Base-by-base conservation (phyloP, 2,329 filamentous ascomycete genomes). In the Paradendryphiella salina region DNA sequence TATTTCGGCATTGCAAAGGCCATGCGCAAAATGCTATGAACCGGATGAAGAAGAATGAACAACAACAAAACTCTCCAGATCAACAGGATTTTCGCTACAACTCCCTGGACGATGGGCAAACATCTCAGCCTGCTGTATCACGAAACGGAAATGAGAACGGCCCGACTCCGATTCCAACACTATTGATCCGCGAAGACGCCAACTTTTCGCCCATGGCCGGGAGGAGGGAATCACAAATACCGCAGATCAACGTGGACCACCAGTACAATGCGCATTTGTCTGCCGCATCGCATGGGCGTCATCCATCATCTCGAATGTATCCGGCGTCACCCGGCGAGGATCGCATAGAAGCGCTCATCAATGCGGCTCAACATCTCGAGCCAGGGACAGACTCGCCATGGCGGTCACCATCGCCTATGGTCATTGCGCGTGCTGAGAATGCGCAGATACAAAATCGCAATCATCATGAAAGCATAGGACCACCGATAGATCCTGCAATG, bases 1-100 rank as follows among this genome's bases (percentile, higher is more conserved):
- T 80, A 37, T 80, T 78, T 50, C 76, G 78, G 32, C 78, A 80
- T 64, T 78, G 77, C 60, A 80, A 79, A 71, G 76, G 78, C 44
- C 78, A 80, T 60, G 76, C 71, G 39, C 74, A 77, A 36, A 73
- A 73, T 54, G 66, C 67, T 18, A 52, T 72, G 50, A 73, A 72
- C 54, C 59, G 71, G 56, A 55, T 71, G 65, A 67, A 63, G 56
- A 60, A 64, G 58, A 63, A 53, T 55, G 48, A 63, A 52, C 57
- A 69, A 64, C 56, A 69, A 64, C 56, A 57, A 58, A 64, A 51
- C 38, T 55, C 51, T 54, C 65, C 61, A 56, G 66, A 46, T 54
- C 71, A 56, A 48, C 56, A 61, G 48, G 37, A 56, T 52, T 50
- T 36, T 47, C 41, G 28, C 23, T 54, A 57, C 46, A 55, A 52